Conservation (phyloP, 208 protist genomes). For the Leishmania tarentolae region DNA sequence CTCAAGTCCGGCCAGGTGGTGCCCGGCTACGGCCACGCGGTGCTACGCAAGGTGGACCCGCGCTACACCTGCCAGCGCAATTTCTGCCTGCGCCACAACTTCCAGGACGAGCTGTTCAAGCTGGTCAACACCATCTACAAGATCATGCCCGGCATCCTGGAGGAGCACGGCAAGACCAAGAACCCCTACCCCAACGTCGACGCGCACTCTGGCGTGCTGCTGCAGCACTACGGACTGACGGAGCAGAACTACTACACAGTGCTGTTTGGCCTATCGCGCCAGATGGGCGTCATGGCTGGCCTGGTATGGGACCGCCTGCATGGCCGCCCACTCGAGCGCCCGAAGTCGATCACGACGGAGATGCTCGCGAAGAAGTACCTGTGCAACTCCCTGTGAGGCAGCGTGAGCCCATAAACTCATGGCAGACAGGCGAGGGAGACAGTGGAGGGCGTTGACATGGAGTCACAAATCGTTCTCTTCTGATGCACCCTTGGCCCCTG, state of each 20-base stretch:
- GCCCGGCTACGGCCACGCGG: conserved; percentile 97
- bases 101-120: conserved; percentile 96
- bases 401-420: neutral
- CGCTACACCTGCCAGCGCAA: conserved; percentile 98
- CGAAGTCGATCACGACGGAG: conserved; percentile 94
- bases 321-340: conserved; percentile 95
- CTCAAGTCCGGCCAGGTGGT: conserved; percentile 93
- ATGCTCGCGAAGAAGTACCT: conserved; percentile 75
- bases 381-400: conserved; percentile 5
- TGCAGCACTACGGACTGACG: conserved; percentile 96
- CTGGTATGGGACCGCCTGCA: conserved; percentile 96
- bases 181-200: conserved; percentile 99
- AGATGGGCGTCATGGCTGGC: conserved; percentile 94
- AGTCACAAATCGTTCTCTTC: conserved; percentile 96
- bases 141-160: conserved; percentile 95
- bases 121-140: conserved; percentile 92
- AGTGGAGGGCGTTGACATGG: conserved; percentile 59
- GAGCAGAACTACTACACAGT: conserved; percentile 98
- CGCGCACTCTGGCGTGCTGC: conserved; percentile 94
- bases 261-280: conserved; percentile 97
- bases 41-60: conserved; percentile 98
- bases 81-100: conserved; percentile 96
- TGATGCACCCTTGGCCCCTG: too few relatives aligned
- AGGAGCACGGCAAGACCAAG: conserved; percentile 98
- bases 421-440: neutral